Evolutionary conservation across 495 filamentous ascomycete genomes (phyloP), one percentile per base, ranked within the genome.

Genomic region (Penicillium ochrochloron): DNA sequence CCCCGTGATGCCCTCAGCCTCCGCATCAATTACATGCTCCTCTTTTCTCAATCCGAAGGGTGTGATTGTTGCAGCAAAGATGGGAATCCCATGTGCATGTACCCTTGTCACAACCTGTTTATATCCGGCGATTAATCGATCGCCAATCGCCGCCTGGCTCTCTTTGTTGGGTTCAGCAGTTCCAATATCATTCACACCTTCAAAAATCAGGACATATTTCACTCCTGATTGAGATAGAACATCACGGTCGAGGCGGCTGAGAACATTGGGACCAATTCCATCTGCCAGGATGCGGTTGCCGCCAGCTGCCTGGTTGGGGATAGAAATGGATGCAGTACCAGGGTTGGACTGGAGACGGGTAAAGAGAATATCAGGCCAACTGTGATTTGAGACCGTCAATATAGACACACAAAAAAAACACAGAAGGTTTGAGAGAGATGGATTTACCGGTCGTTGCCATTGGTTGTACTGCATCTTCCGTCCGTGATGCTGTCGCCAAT

Each of bases 401-500:
- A 34, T 29, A 5, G n/a, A 39, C 7, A 0, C 12, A 37, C 21
- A 21, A 19, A 0, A 25, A 5, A 23, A 4, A 37, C 53, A 31
- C 4, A 0, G 5, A 17, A 12, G 6, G 1, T 27, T 2, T 10
- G 42, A 29, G 23, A 37, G 6, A 5, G 33, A 50, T 55, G 1
- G n/a, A 25, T 69, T 57, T 74, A 88, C 83, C 88, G 85, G 65
- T 89, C 84, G 65, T 93, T 90, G 14, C 68, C 73, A 67, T 93
- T 85, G 29, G 85, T 86, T 39, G 77, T 83, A 71, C 86, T 89
- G 33, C 85, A 85, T 2, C 87, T 80, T 0, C 90, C 90, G 60
- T 92, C 90, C 6, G 89, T 92, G 66, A 93, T 91, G 66, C 86
- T 89, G 70, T 93, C 90, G 5, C 90, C 89, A 6, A 93, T 78